Evolutionary conservation across 2,329 filamentous ascomycete genomes (phyloP).

Genomic region (Xylariaceae sp.): DNA sequence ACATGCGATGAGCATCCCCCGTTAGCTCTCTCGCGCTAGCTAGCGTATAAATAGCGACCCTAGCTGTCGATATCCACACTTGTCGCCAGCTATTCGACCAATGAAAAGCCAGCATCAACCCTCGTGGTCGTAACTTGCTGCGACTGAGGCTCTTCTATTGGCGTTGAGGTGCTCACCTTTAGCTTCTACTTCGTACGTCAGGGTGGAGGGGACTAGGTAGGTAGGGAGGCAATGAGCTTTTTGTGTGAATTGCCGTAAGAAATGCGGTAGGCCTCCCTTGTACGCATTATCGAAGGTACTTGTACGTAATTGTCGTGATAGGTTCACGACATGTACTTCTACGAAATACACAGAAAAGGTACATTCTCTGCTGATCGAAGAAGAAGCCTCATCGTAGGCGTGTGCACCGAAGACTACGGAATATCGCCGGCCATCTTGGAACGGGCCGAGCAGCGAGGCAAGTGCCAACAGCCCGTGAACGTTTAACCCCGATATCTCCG

Average conservation of each 20-base stretch:
- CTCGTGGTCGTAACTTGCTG: slow-evolving; percentile 28
- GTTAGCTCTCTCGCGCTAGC: background rate
- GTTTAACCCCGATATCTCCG: background rate
- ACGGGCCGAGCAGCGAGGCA: background rate
- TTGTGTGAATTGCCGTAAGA: background rate
- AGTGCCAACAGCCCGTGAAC: background rate
- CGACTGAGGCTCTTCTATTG: slow-evolving; percentile 20
- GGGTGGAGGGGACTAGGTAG: background rate
- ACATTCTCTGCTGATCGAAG: too few species aligned
- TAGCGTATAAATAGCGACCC: background rate
- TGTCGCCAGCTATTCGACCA: slow-evolving; percentile 15
- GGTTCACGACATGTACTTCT: background rate
- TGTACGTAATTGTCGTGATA: background rate
- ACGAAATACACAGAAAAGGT: too few species aligned
- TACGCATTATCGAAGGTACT: background rate
- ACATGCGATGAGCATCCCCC: background rate
- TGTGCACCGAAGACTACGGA: too few species aligned
- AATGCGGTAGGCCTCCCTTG: too few species aligned
- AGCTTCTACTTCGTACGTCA: slow-evolving; percentile 6
- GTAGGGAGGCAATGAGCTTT: background rate
- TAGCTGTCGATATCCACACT: background rate
- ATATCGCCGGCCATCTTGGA: slow-evolving; percentile 7
- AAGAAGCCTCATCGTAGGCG: too few species aligned
- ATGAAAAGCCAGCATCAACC: slow-evolving; percentile 20
- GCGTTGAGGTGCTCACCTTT: background rate